Evolutionary conservation across 169 alveolate species (phyloP).

Genomic region (Plasmodium knowlesi): DNA sequence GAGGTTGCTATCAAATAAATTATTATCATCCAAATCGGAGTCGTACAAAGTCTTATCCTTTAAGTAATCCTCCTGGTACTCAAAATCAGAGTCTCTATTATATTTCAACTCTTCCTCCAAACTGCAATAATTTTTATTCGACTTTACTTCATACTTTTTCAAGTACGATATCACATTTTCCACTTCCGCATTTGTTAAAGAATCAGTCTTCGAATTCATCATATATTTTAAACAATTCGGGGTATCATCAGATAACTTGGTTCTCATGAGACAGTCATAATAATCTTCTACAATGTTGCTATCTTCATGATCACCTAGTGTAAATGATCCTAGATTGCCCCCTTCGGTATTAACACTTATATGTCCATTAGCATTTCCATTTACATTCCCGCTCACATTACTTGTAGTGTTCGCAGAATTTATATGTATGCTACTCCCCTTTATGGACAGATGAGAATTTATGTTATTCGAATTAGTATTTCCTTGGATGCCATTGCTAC

Average conservation of each 20-base stretch:
- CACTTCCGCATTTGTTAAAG: constrained; percentile 30
- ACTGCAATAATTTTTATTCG: constrained; percentile 14
- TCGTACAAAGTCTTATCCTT: constrained; percentile 61
- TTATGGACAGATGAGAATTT: neutral
- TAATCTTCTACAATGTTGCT: constrained; percentile 28
- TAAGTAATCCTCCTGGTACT: constrained; percentile 51
- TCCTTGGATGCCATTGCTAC: constrained; percentile 8
- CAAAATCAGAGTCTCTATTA: constrained; percentile 33
- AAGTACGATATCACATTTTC: constrained; percentile 51
- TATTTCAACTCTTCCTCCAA: constrained; percentile 17
- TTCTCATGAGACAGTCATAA: constrained; percentile 66
- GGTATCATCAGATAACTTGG: constrained; percentile 44
- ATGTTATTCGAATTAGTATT: neutral
- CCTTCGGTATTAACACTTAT: neutral
- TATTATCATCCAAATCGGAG: constrained; percentile 52
- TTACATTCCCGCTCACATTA: neutral
- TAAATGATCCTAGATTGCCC: neutral
- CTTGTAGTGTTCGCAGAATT: neutral
- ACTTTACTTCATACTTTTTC: constrained; percentile 47
- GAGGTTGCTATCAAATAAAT: neutral
- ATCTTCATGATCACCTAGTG: constrained; percentile 25
- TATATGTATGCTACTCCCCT: constrained; percentile 17
- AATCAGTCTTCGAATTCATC: constrained; percentile 26
- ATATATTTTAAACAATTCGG: constrained; percentile 41
- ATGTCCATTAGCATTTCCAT: neutral